A percentile compares a stretch with the other conserved stretches of the same genome.
phyloP scores from a whole-genome alignment of 805 yeast species.

The Nakazawaea wyomingensis region DNA sequence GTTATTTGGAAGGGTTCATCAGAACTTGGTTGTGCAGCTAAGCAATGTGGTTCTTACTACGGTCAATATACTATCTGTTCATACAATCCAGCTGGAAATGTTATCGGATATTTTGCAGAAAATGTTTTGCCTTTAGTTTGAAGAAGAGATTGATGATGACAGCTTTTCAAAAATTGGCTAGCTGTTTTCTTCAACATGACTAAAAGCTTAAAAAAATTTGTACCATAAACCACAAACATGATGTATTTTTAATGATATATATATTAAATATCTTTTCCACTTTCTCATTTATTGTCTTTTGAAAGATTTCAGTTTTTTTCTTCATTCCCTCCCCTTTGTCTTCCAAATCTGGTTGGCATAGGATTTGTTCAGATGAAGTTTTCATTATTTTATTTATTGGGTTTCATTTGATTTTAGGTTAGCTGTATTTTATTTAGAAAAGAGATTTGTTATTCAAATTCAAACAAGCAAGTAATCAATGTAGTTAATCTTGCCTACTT shows the following conservation, averaged over 20 bases:
- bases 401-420: neutral
- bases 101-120: conserved; percentile 25
- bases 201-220: neutral
- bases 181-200: no score
- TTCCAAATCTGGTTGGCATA: no score
- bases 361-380: no score
- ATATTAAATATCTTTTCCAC: neutral
- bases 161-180: neutral
- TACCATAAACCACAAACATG: neutral
- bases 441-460: no score
- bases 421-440: neutral
- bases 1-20: conserved; percentile 61
- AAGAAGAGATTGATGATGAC: neutral
- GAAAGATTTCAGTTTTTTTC: neutral
- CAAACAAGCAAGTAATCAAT: no score
- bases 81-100: conserved; percentile 76
- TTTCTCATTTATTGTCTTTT: no score
- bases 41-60: conserved; percentile 40
- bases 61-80: conserved; percentile 68
- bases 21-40: conserved; percentile 62
- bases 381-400: neutral
- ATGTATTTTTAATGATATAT: neutral
- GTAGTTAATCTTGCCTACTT: no score
- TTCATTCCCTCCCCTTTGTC: neutral
- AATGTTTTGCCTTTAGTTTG: conserved; percentile 15